These are phyloP conservation scores for Cercophora sp. DNA, from an alignment of 495 filamentous ascomycete species.

Conservation along the genomic window DNA sequence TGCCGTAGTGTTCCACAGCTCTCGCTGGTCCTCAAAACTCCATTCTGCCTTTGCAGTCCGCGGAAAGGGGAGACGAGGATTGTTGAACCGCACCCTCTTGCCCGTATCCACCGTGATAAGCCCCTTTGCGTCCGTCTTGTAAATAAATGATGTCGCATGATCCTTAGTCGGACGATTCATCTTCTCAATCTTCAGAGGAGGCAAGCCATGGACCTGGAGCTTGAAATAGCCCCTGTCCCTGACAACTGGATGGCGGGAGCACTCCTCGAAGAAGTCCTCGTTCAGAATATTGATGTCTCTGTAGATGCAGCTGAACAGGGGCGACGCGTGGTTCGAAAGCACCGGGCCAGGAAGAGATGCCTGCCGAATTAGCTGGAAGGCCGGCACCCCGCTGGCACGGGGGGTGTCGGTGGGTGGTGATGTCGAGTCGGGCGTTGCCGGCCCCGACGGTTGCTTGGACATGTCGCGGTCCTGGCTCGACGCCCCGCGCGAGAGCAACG, in stretches of 20 bases:
- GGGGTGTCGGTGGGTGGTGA: background rate
- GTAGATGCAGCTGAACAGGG: slow-evolving; percentile 29
- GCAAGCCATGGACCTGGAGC: slow-evolving; percentile 25
- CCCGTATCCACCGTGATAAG: slow-evolving; percentile 31
- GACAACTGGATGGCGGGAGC: slow-evolving; percentile 25
- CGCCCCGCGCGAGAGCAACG: too few relatives aligned
- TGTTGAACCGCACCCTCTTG: slow-evolving; percentile 17
- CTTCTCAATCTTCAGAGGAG: slow-evolving; percentile 18
- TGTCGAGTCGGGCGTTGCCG: background rate
- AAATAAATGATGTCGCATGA: slow-evolving; percentile 29
- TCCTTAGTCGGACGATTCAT: slow-evolving; percentile 22
- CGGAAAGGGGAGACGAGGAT: slow-evolving; percentile 24
- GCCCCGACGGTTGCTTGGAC: background rate
- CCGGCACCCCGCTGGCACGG: background rate
- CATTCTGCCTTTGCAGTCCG: slow-evolving; percentile 18
- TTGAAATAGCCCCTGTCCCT: slow-evolving; percentile 31
- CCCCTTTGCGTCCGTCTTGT: slow-evolving; percentile 21
- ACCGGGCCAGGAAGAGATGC: slow-evolving; percentile 1
- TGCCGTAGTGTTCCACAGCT: slow-evolving; percentile 30
- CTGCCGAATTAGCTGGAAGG: background rate
- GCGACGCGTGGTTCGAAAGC: slow-evolving; percentile 15
- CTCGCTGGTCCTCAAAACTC: slow-evolving; percentile 22
- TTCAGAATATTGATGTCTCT: slow-evolving; percentile 27
- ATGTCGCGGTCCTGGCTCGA: background rate
- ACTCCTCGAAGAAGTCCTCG: slow-evolving; percentile 28